These are phyloP conservation scores for Penicillium goetzii DNA, from an alignment of 495 filamentous ascomycete genomes.

Conservation along the genomic window DNA sequence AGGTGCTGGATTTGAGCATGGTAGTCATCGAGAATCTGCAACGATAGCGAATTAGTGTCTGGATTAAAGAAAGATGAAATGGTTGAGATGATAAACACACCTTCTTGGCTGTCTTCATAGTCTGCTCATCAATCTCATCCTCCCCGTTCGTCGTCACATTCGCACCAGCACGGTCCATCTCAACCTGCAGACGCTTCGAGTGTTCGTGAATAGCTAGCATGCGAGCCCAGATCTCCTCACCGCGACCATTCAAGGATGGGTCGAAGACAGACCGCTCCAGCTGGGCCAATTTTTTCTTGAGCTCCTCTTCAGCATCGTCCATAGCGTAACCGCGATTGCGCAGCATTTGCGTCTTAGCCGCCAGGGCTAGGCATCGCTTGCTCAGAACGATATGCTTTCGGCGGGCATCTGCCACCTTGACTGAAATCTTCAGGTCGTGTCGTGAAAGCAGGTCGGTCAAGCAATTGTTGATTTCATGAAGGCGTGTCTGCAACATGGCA, in stretches of 20 bases:
- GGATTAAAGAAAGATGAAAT: neutral
- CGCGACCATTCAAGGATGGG: constrained; percentile 77
- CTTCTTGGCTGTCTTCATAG: constrained; percentile 81
- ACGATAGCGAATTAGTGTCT: constrained; percentile 19
- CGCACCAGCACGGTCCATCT: constrained; percentile 68
- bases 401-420: constrained; percentile 77
- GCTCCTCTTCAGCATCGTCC: constrained; percentile 85
- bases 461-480: constrained; percentile 89
- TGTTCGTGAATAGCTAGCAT: constrained; percentile 84
- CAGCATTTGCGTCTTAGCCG: constrained; percentile 88
- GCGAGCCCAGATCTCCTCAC: constrained; percentile 96
- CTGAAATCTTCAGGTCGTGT: constrained; percentile 80
- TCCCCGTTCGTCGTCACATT: constrained; percentile 51
- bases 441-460: constrained; percentile 76
- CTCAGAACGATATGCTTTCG: constrained; percentile 79
- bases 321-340: constrained; percentile 91
- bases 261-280: constrained; percentile 80
- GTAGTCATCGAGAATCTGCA: constrained; percentile 86
- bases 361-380: constrained; percentile 80
- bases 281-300: constrained; percentile 78
- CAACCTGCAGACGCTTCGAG: constrained; percentile 74
- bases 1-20: constrained; percentile 85
- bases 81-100: constrained; percentile 49
- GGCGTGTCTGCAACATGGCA: constrained; percentile 69
- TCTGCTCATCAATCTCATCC: constrained; percentile 72